Percentiles rank a stretch among this genome's conserved stretches.
phyloP scores from a whole-genome alignment of 78 protist species.

The Diacronema lutheri region DNA sequence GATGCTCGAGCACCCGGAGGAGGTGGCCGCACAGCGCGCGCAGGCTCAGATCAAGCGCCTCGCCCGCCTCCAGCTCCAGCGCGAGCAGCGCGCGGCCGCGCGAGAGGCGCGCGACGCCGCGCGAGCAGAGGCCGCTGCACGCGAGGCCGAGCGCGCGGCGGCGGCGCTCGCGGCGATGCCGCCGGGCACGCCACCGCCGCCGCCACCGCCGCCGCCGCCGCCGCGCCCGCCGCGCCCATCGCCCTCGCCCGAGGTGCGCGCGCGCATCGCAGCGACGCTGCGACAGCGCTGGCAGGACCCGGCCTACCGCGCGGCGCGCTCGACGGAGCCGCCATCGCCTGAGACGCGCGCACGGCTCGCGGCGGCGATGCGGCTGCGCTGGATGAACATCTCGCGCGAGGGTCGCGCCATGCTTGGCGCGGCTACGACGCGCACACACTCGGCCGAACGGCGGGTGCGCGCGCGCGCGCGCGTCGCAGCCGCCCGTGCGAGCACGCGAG shows the following conservation, averaged over 20 bases:
- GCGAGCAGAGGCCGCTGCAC: not conserved
- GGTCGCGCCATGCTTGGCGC: not conserved
- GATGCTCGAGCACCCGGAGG: not conserved
- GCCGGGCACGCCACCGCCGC: not conserved
- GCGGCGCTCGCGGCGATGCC: not conserved
- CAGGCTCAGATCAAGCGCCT: not conserved
- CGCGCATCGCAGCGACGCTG: constrained; percentile 8
- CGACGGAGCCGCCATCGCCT: not conserved
- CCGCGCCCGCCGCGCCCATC: not conserved
- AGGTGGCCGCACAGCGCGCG: not conserved
- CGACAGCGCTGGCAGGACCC: not conserved
- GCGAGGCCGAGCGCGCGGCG: not conserved
- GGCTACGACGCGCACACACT: not conserved
- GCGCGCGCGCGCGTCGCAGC: too few relatives aligned
- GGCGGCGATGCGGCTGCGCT: not conserved
- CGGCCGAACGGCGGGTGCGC: not conserved
- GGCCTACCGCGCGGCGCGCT: not conserved
- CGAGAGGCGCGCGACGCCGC: not conserved
- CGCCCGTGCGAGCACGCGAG: too few relatives aligned
- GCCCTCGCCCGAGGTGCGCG: not conserved
- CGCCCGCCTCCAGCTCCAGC: not conserved
- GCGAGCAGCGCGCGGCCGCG: not conserved
- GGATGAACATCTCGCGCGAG: not conserved
- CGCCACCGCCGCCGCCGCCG: not conserved
- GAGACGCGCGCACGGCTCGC: not conserved